Evolutionary conservation across 768 basidiomycete species (phyloP).

Genomic region (Trametes coccinea): DNA sequence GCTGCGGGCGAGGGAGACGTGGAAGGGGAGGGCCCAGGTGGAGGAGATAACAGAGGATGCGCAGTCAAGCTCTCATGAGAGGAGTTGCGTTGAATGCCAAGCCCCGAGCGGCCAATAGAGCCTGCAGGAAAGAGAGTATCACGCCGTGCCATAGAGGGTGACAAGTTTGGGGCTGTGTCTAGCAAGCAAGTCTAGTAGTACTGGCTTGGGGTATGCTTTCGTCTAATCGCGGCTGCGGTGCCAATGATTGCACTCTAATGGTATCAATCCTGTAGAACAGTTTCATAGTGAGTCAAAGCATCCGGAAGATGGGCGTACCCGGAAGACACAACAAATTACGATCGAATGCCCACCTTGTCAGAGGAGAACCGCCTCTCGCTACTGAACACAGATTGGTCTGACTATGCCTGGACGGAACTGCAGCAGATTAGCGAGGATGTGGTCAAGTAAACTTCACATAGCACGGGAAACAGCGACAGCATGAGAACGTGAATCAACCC

Average conservation of each 20-base stretch:
- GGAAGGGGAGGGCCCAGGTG: constrained; percentile 25
- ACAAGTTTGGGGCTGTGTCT: background rate
- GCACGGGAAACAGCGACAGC: too few species aligned
- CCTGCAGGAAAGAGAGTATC: constrained; percentile 30
- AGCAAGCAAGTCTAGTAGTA: background rate
- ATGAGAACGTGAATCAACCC: background rate
- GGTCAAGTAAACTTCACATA: too few species aligned
- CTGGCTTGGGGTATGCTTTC: too few species aligned
- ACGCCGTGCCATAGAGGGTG: constrained; percentile 26
- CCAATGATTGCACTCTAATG: too few species aligned
- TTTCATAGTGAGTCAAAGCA: too few species aligned
- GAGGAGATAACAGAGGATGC: constrained; percentile 65
- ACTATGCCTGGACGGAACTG: background rate
- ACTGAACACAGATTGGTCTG: background rate
- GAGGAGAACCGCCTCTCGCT: background rate
- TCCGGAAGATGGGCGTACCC: background rate
- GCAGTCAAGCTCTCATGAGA: constrained; percentile 56
- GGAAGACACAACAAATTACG: background rate
- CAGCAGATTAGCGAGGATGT: background rate
- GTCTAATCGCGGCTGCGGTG: too few species aligned
- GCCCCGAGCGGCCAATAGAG: constrained; percentile 28
- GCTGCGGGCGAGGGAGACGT: constrained; percentile 30
- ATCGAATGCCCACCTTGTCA: background rate
- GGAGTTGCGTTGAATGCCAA: constrained; percentile 18
- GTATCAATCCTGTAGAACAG: too few species aligned